Conservation (phyloP, 1,284 basidiomycete species). For the Austroboletus novae-zelandiae region DNA sequence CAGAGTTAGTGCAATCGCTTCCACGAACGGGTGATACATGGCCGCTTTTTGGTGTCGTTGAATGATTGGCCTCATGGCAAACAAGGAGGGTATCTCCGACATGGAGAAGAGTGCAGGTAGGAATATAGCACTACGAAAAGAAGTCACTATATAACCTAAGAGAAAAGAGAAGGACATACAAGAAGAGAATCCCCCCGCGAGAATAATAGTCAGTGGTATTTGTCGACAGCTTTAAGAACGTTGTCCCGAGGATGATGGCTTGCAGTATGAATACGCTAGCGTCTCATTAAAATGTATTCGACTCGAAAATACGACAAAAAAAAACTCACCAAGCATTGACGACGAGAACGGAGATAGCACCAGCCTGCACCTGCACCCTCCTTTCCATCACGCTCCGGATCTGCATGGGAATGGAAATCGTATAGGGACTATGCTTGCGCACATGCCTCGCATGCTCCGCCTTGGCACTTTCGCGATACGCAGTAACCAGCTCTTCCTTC, state of each 20-base stretch:
- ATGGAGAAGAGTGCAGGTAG: slow-evolving; percentile 31
- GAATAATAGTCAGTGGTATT: slow-evolving; percentile 72
- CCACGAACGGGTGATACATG: slow-evolving; percentile 54
- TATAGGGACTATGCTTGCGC: slow-evolving; percentile 43
- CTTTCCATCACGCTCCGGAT: slow-evolving; percentile 63
- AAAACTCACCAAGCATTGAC: slow-evolving; percentile 35
- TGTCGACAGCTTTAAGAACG: slow-evolving; percentile 65
- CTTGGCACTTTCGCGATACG: slow-evolving; percentile 49
- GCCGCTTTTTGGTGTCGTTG: slow-evolving; percentile 50
- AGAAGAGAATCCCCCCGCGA: slow-evolving; percentile 76
- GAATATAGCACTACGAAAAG: slow-evolving; percentile 27
- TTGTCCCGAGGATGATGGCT: slow-evolving; percentile 73
- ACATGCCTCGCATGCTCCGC: slow-evolving; percentile 50
- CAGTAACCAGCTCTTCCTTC: slow-evolving; percentile 33
- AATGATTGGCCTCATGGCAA: slow-evolving; percentile 57
- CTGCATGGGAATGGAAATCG: slow-evolving; percentile 57
- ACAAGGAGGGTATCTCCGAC: slow-evolving; percentile 46
- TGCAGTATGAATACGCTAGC: slow-evolving; percentile 53
- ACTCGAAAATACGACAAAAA: neutral
- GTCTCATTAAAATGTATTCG: slow-evolving; percentile 22
- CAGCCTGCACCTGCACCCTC: slow-evolving; percentile 65
- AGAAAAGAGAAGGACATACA: slow-evolving; percentile 36
- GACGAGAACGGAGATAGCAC: slow-evolving; percentile 45
- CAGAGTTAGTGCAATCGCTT: slow-evolving; percentile 57
- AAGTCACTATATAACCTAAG: neutral